phyloP scores from a whole-genome alignment of 208 protist genomes.

The Trypanosoma lewisi region DNA sequence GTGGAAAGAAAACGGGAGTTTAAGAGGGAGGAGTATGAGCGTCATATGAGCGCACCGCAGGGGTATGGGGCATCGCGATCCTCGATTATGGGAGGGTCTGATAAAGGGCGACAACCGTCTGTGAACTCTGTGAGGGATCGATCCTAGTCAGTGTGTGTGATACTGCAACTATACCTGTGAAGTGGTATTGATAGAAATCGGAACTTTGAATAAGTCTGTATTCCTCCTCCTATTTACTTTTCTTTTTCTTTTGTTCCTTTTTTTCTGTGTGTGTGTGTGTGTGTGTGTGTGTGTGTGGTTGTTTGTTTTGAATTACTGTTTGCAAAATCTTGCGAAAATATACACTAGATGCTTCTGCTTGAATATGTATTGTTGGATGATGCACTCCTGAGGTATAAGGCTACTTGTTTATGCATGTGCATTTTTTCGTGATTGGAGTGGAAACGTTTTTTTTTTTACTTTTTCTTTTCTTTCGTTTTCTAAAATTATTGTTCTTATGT shows the following conservation, averaged over 20 bases:
- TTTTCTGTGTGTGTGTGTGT: background rate
- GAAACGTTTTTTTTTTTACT: background rate
- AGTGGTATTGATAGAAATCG: background rate
- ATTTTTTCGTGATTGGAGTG: background rate
- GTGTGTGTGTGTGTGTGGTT: too few relatives aligned
- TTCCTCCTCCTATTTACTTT: background rate
- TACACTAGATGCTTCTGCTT: too few relatives aligned
- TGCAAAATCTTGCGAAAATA: too few relatives aligned
- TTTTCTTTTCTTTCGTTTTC: too few relatives aligned
- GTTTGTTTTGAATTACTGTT: too few relatives aligned
- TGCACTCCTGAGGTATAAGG: too few relatives aligned
- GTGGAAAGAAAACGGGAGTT: constrained; percentile 11
- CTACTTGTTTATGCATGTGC: background rate
- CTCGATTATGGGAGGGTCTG: background rate
- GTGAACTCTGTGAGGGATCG: background rate
- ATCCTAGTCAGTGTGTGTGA: background rate
- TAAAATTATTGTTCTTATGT: too few relatives aligned
- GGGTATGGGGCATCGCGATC: background rate
- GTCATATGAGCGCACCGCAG: background rate
- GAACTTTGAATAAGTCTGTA: background rate
- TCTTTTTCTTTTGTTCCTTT: background rate
- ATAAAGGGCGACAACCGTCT: background rate
- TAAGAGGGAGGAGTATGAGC: background rate
- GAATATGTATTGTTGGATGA: too few relatives aligned
- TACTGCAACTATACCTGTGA: background rate